Base-by-base conservation (phyloP, 2,329 filamentous ascomycete genomes). In the Eutypella sp. region DNA sequence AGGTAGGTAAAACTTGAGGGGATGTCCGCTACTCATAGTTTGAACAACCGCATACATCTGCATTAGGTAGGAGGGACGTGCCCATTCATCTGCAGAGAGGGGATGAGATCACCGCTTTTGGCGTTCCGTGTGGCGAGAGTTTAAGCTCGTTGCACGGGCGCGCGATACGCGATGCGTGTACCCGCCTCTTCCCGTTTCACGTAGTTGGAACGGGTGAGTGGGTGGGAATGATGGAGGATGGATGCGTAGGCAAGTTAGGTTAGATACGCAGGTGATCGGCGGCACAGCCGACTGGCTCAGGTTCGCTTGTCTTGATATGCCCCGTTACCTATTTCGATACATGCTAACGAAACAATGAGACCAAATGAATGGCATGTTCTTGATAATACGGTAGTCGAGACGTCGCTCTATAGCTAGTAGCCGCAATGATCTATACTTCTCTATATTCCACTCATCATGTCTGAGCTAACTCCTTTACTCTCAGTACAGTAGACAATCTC, bases 201-300 rank as follows among this genome's bases (percentile, higher is more conserved):
- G 29, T n/a, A 15, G 13, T n/a, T 33, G 29, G 16, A 15, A 15
- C 16, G 13, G 25, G 7, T 29, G 13, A 13, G 25, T 29, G 16
- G 29, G 29, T n/a, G 4, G 36, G 36, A 20, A 33, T 15, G 5
- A 15, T 33, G 11, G 29, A 15, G 25, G 25, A 29, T n/a, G n/a
- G n/a, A n/a, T n/a, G n/a, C n/a, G n/a, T n/a, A n/a, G n/a, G n/a
- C n/a, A n/a, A n/a, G n/a, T n/a, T n/a, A n/a, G n/a, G 25, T 29
- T 11, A 33, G 29, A 7, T 11, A 33, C 11, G 5, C 11, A 33
- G 29, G 40, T 39, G 44, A 42, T 42, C 20, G 40, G 44, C 42
- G 45, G 51, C 51, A 49, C 44, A 51, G 9, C 48, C 42, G 45
- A 47, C 13, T 49, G 39, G 46, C 47, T 37, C 20, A 20, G 37